Evolutionary conservation across 1,284 basidiomycete species (phyloP), one percentile per base, ranked within the genome.

Genomic region (Paramarasmius palmivorus): DNA sequence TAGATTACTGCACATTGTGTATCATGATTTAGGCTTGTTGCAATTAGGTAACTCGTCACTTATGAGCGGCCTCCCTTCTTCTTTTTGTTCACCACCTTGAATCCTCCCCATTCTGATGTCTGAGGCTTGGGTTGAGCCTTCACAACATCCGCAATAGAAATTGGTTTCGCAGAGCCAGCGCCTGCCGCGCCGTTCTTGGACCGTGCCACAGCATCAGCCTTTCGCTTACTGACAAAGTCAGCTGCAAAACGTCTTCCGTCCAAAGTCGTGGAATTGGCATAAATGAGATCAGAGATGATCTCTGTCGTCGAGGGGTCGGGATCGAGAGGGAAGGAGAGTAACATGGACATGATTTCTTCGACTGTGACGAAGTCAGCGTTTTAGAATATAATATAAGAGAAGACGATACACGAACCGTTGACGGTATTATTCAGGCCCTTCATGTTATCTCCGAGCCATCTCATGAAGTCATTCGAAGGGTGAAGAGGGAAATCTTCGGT

Each of bases 241-340:
- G 88, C 77, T 1, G 95, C 94, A 65, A 99, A 99, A 26, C 95
- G 83, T 51, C 95, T 82, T 1, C 97, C 97, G 64, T 99, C 95
- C 38, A 99, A 81, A 1, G 93, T 99, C 22, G 92, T 91, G 63
- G 92, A 95, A 64, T 91, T 94, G 37, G 92, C 90, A 67, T 99
- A 99, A 53, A 99, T 92, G 40, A 88, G 77, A 66, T 97, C 95
- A 19, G 90, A 89, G 59, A 98, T 96, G 65, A 96, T 88, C 71
- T 97, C 94, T 37, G 88, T 73, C 1, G 90, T 90, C 3, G 86
- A 80, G 37, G 84, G 73, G 59, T 94, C 91, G 10, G 93, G 90
- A 62, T 97, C 93, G 41, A 96, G 70, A 6, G 94, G 92, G 77
- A 97, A 96, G 1, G 89, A 86, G 23, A 97, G 79, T 19, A 95